Evolutionary conservation across 129 eudicot species (phyloP), one percentile per base, ranked within the genome.

Genomic region (Escallonia herrerae): DNA sequence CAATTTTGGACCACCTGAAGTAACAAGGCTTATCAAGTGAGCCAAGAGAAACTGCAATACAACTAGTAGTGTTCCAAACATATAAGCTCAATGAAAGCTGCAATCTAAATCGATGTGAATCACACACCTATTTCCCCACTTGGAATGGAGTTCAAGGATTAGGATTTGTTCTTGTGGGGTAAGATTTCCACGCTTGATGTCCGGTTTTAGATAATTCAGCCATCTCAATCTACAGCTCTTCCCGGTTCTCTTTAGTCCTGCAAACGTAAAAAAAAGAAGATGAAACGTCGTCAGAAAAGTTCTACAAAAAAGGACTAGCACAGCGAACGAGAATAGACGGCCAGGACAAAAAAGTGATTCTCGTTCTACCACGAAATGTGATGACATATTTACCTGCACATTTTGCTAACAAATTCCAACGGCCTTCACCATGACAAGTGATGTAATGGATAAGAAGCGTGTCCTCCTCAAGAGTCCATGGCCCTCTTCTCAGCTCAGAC

Each of bases 401-500:
- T 83, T 88, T 85, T 37, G 98, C 95, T 45, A 93, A 69, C n/a
- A 79, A 54, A 76, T 88, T 93, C 98, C 98, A 93, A 48, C 87
- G 83, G 70, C 98, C 98, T 79, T 88, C 98, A 1, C 96, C 96
- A 15, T 88, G 86, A 22, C 70, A 71, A 46, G 71, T 62, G 66
- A 88, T 83, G 76, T 83, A 88, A 42, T 81, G 82, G 52, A 76
- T 88, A 45, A 93, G 85, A 72, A 85, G 79, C 64, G 79, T 83
- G 69, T 93, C 98, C 73, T 93, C 98, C 53, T 93, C 98, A 65
- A 75, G 79, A 43, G 91, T 93, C 98, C 98, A 93, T 77, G 96
- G 96, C 55, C 98, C 98, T 83, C 96, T 88, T 78, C 91, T 88
- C 44, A 93, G 72, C 59, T 86, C 87, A 64, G 59, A 69, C 58